Evolutionary conservation across 805 yeast genomes (phyloP).

Genomic region (Teunomyces funiuensis): DNA sequence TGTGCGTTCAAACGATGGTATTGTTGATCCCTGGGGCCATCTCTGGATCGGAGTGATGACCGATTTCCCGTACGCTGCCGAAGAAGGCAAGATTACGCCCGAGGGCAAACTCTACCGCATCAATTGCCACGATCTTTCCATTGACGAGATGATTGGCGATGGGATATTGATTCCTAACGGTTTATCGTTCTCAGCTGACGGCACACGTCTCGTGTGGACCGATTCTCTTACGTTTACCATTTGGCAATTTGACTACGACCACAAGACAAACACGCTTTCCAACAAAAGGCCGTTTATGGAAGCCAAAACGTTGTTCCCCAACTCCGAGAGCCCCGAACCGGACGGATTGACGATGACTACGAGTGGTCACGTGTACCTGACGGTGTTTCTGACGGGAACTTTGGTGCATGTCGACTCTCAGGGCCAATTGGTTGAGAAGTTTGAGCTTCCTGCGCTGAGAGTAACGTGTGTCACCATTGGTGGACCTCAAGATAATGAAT

Average conservation of each 20-base stretch:
- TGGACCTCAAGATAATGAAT: conserved; percentile 45
- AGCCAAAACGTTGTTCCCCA: conserved; percentile 15
- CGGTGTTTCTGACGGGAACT: conserved; percentile 61
- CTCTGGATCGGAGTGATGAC: conserved; percentile 83
- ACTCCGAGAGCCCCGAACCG: conserved; percentile 52
- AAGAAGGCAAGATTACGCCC: conserved; percentile 30
- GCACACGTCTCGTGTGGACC: conserved; percentile 38
- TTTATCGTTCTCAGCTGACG: conserved; percentile 32
- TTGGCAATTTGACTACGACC: conserved; percentile 40
- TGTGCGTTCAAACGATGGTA: conserved; percentile 74
- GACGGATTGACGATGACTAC: conserved; percentile 73
- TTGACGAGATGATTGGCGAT: conserved; percentile 34
- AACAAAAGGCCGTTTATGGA: conserved; percentile 24
- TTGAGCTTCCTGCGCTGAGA: conserved; percentile 56
- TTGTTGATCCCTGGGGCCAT: conserved; percentile 72
- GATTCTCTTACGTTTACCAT: conserved; percentile 36
- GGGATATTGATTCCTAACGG: conserved; percentile 65
- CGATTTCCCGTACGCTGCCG: conserved; percentile 38
- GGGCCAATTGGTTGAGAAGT: conserved; percentile 54
- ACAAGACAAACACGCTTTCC: conserved; percentile 23
- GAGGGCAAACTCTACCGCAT: conserved; percentile 52
- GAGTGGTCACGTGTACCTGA: conserved; percentile 57
- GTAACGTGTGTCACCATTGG: conserved; percentile 72
- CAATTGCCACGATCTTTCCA: conserved; percentile 28
- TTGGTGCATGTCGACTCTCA: conserved; percentile 52